Base-by-base conservation (phyloP, 2,329 filamentous ascomycete genomes). In the Neocatenulostroma microsporum region DNA sequence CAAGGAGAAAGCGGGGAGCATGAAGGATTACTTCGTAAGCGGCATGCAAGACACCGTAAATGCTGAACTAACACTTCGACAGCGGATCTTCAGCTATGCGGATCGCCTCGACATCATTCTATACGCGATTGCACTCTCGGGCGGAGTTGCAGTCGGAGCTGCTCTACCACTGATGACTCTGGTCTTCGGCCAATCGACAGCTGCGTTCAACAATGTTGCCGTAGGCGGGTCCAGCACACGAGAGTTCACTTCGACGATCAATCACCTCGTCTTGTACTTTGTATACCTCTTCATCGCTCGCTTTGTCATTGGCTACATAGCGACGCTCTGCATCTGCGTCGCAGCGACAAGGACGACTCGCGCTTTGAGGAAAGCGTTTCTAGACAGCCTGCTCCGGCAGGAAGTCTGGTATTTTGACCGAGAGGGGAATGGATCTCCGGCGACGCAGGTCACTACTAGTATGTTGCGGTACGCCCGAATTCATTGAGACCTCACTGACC, bases 221-320 rank as follows among this genome's bases (percentile, higher is more conserved):
- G 39, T 41, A 10, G 49, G 50, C 11, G 23, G 18, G 12, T 30
- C 24, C n/a, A 30, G 23, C 17, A 39, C 12, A 28, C 44, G n/a
- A 11, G 30, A 45, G 12, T 54, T 53, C 38, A 47, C 39, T 13
- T 27, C 19, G 27, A 27, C 33, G 13, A 44, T 54, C 30, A 46
- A 54, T 32, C 28, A 40, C n/a, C 49, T 53, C 41, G 76, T 73
- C 2, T 62, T 87, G 0, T 84, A 79, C 57, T 77, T 86, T 50
- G 72, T 86, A 37, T 76, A 76, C 37, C 64, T 87, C 5, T 87
- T 86, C 56, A 58, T 86, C 26, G 80, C 64, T 11, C 76, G 80
- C 31, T 78, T 83, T 46, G 53, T 63, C 13, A 62, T 83, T 26
- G 74, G 73, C 41, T 85, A 84, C 44, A 62, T 79, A 41, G 41